These are phyloP conservation scores for Diaporthe eres DNA, from an alignment of 2,329 filamentous ascomycete species.

Conservation along the genomic window DNA sequence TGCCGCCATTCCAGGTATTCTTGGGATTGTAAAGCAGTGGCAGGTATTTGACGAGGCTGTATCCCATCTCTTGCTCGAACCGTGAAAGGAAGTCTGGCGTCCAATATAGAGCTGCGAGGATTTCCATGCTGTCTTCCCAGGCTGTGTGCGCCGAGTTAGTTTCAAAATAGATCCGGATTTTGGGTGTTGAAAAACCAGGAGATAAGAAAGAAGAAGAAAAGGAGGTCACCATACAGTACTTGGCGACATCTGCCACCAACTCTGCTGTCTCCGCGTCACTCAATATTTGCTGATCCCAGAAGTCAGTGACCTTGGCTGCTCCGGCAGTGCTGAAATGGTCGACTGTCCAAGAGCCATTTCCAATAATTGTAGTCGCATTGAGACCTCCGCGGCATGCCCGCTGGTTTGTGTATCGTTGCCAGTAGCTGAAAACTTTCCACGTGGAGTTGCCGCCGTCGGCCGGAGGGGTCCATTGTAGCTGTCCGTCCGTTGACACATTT, in stretches of 20 bases:
- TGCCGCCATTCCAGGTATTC: constrained; percentile 9
- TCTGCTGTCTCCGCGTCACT: constrained; percentile 12
- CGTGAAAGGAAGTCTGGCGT: constrained; percentile 48
- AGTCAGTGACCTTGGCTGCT: constrained; percentile 52
- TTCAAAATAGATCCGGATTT: background rate
- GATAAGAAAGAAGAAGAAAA: too few relatives aligned
- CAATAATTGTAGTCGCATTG: constrained; percentile 8
- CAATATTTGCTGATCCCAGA: constrained; percentile 52
- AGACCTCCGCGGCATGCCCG: constrained; percentile 30
- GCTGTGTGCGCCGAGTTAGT: background rate
- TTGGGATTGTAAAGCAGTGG: constrained; percentile 48
- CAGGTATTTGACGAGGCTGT: constrained; percentile 50
- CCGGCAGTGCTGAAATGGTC: constrained; percentile 55
- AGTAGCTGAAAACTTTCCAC: constrained; percentile 37
- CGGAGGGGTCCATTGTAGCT: constrained; percentile 15
- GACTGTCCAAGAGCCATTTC: constrained; percentile 46
- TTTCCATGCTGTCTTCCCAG: constrained; percentile 55
- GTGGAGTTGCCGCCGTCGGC: constrained; percentile 8
- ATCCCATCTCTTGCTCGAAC: constrained; percentile 52
- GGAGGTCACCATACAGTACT: constrained; percentile 3
- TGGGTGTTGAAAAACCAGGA: too few relatives aligned
- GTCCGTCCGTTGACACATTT: constrained; percentile 25
- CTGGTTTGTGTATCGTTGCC: constrained; percentile 25
- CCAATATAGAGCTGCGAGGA: constrained; percentile 53
- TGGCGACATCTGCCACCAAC: constrained; percentile 11